Conservation (phyloP, 805 yeast species). For the Ogataea pilisensis region DNA sequence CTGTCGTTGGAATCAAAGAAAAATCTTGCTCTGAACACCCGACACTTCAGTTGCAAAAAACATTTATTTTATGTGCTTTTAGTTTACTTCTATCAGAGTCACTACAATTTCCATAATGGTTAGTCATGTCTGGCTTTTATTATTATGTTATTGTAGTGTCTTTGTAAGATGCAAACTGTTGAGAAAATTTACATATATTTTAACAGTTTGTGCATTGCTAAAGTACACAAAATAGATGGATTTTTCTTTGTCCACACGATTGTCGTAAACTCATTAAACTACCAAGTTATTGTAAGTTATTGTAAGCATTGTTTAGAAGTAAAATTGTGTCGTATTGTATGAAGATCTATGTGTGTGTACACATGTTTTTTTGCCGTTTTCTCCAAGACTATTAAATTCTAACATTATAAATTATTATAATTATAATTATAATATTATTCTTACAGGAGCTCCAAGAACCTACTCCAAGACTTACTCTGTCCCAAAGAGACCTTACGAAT, state of each 20-base stretch:
- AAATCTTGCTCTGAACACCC: slow-evolving; percentile 66
- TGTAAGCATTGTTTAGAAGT: too few relatives aligned
- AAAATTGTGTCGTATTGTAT: too few relatives aligned
- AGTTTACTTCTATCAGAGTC: too few relatives aligned
- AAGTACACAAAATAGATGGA: neutral
- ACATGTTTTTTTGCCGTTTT: slow-evolving; percentile 2
- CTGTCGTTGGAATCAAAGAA: neutral
- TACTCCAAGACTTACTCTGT: slow-evolving; percentile 99
- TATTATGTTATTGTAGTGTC: too few relatives aligned
- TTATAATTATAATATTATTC: neutral
- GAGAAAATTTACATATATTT: neutral
- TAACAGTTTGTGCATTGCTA: too few relatives aligned
- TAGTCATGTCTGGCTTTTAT: too few relatives aligned
- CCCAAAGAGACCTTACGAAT: slow-evolving; percentile 99
- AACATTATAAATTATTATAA: slow-evolving; percentile 9
- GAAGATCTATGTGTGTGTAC: too few relatives aligned
- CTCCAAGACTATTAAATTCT: too few relatives aligned
- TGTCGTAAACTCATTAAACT: too few relatives aligned
- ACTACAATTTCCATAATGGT: too few relatives aligned
- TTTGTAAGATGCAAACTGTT: too few relatives aligned
- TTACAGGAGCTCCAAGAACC: slow-evolving; percentile 94
- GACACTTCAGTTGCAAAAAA: slow-evolving; percentile 71
- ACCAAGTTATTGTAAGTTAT: too few relatives aligned
- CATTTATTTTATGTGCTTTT: neutral
- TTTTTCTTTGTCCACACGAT: neutral